Percentiles rank a stretch among this genome's conserved stretches.
These are phyloP conservation scores for Sugiyamaella castrensis DNA, from an alignment of 1,139 yeast species.

Conservation along the genomic window DNA sequence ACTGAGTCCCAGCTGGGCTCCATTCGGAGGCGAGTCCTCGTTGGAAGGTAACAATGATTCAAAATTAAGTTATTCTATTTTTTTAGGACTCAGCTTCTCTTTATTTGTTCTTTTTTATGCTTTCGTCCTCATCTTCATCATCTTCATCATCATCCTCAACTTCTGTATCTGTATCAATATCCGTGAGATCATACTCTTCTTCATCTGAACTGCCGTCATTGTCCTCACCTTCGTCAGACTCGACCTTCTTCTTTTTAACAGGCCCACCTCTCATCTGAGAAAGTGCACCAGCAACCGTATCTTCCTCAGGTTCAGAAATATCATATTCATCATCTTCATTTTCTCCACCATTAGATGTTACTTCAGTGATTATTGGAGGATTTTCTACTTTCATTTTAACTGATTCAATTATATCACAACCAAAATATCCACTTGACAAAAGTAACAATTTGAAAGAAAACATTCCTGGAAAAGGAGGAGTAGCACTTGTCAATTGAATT, in stretches of 20 bases:
- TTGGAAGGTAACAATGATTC: too few relatives aligned
- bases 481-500: slow-evolving; percentile 64
- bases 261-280: slow-evolving; percentile 55
- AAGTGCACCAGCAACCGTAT: slow-evolving; percentile 60
- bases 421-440: slow-evolving; percentile 39
- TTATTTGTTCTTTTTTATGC: slow-evolving; percentile 13
- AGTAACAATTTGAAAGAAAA: slow-evolving; percentile 49
- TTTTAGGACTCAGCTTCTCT: too few relatives aligned
- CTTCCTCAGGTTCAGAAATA: slow-evolving; percentile 64
- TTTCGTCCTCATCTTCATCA: slow-evolving; percentile 14
- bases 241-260: slow-evolving; percentile 38
- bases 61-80: too few relatives aligned
- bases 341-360: slow-evolving; percentile 15
- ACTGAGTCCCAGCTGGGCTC: too few relatives aligned
- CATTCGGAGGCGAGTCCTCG: too few relatives aligned
- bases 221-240: slow-evolving; percentile 28
- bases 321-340: slow-evolving; percentile 32
- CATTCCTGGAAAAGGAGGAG: slow-evolving; percentile 64
- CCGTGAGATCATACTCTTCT: slow-evolving; percentile 32
- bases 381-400: slow-evolving; percentile 40
- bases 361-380: slow-evolving; percentile 31
- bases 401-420: slow-evolving; percentile 39
- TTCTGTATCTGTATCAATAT: slow-evolving; percentile 33
- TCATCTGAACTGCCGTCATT: slow-evolving; percentile 26
- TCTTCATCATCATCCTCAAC: slow-evolving; percentile 24